A percentile compares a stretch with the other conserved stretches of the same genome.
phyloP scores from a whole-genome alignment of 352 stramenopile species.

The Globisporangium alternatum region DNA sequence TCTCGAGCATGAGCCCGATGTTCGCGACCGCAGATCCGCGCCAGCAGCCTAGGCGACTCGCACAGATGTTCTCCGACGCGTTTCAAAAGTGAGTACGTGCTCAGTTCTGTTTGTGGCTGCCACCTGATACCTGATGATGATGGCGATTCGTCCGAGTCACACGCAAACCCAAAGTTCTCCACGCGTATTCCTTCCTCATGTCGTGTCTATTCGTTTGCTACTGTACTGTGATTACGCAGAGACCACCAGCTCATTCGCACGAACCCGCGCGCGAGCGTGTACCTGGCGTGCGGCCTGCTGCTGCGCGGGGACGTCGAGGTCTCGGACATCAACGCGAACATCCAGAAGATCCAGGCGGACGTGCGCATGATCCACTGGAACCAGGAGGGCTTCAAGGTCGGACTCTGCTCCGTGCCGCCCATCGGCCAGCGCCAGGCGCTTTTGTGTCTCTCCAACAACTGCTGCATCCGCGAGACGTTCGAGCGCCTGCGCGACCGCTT shows the following conservation, averaged over 20 bases:
- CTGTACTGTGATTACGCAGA: slow-evolving; percentile 23
- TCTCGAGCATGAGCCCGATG: slow-evolving; percentile 80
- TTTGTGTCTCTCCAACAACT: slow-evolving; percentile 85
- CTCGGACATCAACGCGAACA: slow-evolving; percentile 87
- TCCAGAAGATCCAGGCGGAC: slow-evolving; percentile 74
- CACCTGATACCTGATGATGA: no score
- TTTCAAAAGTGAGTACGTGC: slow-evolving; percentile 47
- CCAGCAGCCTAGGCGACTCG: slow-evolving; percentile 49
- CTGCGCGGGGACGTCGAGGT: slow-evolving; percentile 84
- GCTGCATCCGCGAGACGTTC: slow-evolving; percentile 85
- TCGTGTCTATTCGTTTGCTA: neutral
- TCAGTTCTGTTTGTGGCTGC: neutral
- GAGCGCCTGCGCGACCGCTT: slow-evolving; percentile 70
- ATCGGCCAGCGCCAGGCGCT: slow-evolving; percentile 63
- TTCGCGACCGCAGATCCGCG: slow-evolving; percentile 41
- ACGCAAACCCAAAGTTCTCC: no score
- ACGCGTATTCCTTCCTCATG: neutral
- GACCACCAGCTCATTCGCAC: slow-evolving; percentile 76
- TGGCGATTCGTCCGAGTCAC: no score
- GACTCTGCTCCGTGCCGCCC: slow-evolving; percentile 62
- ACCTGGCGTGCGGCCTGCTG: slow-evolving; percentile 84
- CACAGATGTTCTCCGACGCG: slow-evolving; percentile 66
- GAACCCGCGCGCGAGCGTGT: slow-evolving; percentile 69
- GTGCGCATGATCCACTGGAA: slow-evolving; percentile 92
- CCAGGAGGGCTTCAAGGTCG: slow-evolving; percentile 89